These are phyloP conservation scores for Pecoramyces ruminantium DNA, from an alignment of 192 early-diverging fungal genomes.

Conservation along the genomic window DNA sequence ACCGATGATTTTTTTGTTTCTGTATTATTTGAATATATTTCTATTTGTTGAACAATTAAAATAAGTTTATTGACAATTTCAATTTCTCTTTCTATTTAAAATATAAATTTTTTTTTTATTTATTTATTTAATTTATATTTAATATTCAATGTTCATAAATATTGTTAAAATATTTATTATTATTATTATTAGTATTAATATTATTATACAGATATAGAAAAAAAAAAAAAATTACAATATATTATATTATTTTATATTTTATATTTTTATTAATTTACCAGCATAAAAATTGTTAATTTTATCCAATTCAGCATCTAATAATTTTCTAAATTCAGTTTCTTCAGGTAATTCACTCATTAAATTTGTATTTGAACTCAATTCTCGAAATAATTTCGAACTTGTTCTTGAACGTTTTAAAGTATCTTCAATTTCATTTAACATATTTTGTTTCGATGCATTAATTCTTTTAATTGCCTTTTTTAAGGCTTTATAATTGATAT, in stretches of 20 bases:
- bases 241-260: too few species aligned
- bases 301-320: background rate
- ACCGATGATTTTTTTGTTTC: background rate
- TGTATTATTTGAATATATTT: background rate
- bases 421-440: background rate
- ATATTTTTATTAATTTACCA: too few species aligned
- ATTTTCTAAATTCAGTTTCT: background rate
- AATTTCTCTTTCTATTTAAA: background rate
- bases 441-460: background rate
- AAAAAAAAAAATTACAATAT: too few species aligned
- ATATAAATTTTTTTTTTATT: too few species aligned
- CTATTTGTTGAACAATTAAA: background rate
- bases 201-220: too few species aligned
- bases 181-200: too few species aligned
- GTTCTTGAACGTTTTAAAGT: background rate
- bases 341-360: background rate
- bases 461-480: background rate
- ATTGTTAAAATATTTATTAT: too few species aligned
- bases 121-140: too few species aligned
- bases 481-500: background rate
- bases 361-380: background rate
- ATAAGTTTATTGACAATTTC: background rate
- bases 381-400: background rate
- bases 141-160: too few species aligned
- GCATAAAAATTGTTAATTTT: background rate